phyloP scores from a whole-genome alignment of 1,139 yeast species.

The Zygoascus sp. region DNA sequence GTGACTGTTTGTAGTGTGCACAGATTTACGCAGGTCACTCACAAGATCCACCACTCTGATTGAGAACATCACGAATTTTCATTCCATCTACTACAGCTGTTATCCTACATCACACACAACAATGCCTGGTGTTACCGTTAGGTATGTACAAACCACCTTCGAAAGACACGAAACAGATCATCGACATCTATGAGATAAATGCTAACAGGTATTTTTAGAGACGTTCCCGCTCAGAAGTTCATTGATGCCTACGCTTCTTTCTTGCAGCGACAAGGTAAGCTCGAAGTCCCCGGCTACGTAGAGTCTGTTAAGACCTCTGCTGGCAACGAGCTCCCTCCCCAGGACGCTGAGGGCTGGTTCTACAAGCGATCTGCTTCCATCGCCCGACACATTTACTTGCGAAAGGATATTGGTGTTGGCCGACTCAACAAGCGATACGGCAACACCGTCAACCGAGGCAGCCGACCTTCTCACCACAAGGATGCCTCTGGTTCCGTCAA shows the following conservation, averaged over 20 bases:
- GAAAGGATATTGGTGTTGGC: constrained; percentile 99
- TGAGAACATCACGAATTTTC: constrained; percentile 11
- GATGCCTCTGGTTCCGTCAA: constrained; percentile 99
- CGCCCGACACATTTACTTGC: constrained; percentile 99
- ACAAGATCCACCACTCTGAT: constrained; percentile 1
- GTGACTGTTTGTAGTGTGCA: constrained; percentile 12
- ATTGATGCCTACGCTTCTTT: constrained; percentile 99
- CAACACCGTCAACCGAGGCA: constrained; percentile 99
- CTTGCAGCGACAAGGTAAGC: constrained; percentile 99
- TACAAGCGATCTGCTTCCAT: constrained; percentile 99
- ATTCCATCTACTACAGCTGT: constrained; percentile 2
- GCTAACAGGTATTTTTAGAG: constrained; percentile 37
- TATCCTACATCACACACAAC: constrained; percentile 11
- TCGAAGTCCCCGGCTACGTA: constrained; percentile 99
- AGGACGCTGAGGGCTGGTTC: constrained; percentile 99
- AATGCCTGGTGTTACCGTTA: constrained; percentile 98
- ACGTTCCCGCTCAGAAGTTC: constrained; percentile 99
- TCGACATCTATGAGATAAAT: not conserved
- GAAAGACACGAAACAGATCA: not conserved
- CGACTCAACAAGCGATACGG: constrained; percentile 98
- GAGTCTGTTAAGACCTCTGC: constrained; percentile 99
- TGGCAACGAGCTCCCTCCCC: constrained; percentile 99
- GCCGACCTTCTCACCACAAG: constrained; percentile 97
- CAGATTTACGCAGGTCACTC: constrained; percentile 8
- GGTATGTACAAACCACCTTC: constrained; percentile 71